These are phyloP conservation scores for Pseudozyma tsukubaensis DNA, from an alignment of 1,284 basidiomycete genomes.

Conservation along the genomic window DNA sequence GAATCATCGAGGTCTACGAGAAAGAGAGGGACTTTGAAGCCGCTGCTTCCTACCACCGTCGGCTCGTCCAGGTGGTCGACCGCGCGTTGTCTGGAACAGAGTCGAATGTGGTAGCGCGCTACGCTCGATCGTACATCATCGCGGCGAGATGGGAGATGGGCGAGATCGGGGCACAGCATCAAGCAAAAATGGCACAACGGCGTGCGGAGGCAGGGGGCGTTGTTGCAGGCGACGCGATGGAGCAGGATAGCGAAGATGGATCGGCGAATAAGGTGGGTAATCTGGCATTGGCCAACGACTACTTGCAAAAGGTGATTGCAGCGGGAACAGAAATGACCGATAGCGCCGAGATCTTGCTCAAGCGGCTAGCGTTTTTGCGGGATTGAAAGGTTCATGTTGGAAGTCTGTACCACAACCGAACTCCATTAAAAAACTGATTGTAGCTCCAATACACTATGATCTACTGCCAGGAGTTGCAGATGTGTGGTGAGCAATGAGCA, in stretches of 20 bases:
- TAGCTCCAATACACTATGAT: neutral
- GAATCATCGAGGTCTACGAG: slow-evolving; percentile 65
- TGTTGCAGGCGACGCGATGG: slow-evolving; percentile 20
- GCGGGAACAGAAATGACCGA: slow-evolving; percentile 63
- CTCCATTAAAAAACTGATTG: neutral
- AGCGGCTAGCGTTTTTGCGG: slow-evolving; percentile 54
- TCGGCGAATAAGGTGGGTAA: slow-evolving; percentile 43
- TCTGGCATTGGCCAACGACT: slow-evolving; percentile 60
- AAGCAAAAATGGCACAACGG: slow-evolving; percentile 21
- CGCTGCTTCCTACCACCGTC: slow-evolving; percentile 61
- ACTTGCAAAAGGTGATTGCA: slow-evolving; percentile 64
- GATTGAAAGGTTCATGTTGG: too few relatives aligned
- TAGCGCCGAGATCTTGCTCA: slow-evolving; percentile 63
- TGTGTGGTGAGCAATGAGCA: too few relatives aligned
- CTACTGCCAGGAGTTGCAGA: neutral
- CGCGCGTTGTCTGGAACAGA: slow-evolving; percentile 43
- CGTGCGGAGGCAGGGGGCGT: slow-evolving; percentile 11
- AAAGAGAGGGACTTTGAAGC: slow-evolving; percentile 50
- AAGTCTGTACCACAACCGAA: neutral
- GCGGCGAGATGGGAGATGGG: slow-evolving; percentile 67
- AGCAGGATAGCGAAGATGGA: slow-evolving; percentile 20
- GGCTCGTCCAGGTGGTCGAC: slow-evolving; percentile 64
- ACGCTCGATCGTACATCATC: slow-evolving; percentile 60
- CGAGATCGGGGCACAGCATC: slow-evolving; percentile 45
- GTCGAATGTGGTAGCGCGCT: slow-evolving; percentile 54